Evolutionary conservation across 108 stramenopile species (phyloP).

Genomic region (Cyclotella baltica): DNA sequence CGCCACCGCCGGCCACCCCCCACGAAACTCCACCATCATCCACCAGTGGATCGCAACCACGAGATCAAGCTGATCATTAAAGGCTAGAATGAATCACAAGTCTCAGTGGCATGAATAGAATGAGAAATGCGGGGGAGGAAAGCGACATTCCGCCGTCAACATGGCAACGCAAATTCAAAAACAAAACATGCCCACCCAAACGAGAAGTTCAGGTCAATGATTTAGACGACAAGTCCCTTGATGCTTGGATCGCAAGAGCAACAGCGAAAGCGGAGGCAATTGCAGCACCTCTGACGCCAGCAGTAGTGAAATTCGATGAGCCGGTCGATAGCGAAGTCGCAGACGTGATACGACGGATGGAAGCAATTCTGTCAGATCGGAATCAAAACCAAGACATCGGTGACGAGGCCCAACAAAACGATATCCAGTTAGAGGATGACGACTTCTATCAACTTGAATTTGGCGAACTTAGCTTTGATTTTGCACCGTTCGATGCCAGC

Average conservation of each 20-base stretch:
- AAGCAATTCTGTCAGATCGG: slow-evolving; percentile 3
- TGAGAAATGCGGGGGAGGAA: too few species aligned
- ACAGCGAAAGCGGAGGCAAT: not conserved
- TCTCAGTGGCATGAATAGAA: too few species aligned
- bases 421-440: not conserved
- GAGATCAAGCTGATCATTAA: too few species aligned
- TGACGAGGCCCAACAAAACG: not conserved
- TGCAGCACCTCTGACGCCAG: not conserved
- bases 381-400: not conserved
- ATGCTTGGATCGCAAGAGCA: slow-evolving; percentile 12
- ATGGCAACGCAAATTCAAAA: not conserved
- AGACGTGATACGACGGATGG: slow-evolving; percentile 18
- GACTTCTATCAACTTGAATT: not conserved
- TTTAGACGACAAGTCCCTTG: too few species aligned
- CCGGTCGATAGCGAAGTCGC: slow-evolving; percentile 27
- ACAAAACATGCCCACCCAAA: too few species aligned
- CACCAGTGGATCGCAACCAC: too few species aligned
- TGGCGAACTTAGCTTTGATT: not conserved
- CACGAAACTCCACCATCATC: too few species aligned
- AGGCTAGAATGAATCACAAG: too few species aligned
- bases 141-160: too few species aligned
- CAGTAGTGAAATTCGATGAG: not conserved
- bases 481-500: not conserved
- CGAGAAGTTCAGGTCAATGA: not conserved
- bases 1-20: too few species aligned